These are phyloP conservation scores for Amanita phalloides DNA, from an alignment of 768 basidiomycete species.

Conservation along the genomic window DNA sequence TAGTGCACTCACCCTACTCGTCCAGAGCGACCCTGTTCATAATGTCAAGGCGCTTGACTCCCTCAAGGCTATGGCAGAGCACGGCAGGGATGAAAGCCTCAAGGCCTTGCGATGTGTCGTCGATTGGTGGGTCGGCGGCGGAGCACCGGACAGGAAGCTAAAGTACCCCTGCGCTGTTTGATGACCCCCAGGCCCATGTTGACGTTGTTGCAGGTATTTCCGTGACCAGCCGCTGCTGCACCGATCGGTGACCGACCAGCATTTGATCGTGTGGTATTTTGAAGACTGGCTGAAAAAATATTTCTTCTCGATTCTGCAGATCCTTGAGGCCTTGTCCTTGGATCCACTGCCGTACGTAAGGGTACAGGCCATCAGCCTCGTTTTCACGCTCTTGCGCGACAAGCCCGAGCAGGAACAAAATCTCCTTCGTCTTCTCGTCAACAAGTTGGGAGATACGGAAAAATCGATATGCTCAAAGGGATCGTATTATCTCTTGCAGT, in stretches of 20 bases:
- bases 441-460: slow-evolving; percentile 92
- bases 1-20: slow-evolving; percentile 81
- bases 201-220: slow-evolving; percentile 54
- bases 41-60: slow-evolving; percentile 73
- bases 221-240: slow-evolving; percentile 75
- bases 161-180: slow-evolving; percentile 37
- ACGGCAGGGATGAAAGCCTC: slow-evolving; percentile 82
- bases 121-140: slow-evolving; percentile 97
- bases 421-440: slow-evolving; percentile 80
- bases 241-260: slow-evolving; percentile 53
- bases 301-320: slow-evolving; percentile 86
- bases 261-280: slow-evolving; percentile 79
- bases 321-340: slow-evolving; percentile 76
- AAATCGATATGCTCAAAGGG: slow-evolving; percentile 81
- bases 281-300: slow-evolving; percentile 98
- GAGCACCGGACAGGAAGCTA: slow-evolving; percentile 80
- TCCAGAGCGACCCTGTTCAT: slow-evolving; percentile 81
- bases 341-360: slow-evolving; percentile 86
- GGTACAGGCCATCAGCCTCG: slow-evolving; percentile 69
- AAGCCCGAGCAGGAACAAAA: slow-evolving; percentile 99
- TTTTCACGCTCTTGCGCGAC: slow-evolving; percentile 70
- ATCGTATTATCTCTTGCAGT: slow-evolving; percentile 81
- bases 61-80: slow-evolving; percentile 65
- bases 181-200: not conserved
- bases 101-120: slow-evolving; percentile 86